Percentiles rank a stretch among this genome's conserved stretches.
Conservation (phyloP, 164 flowering plant genomes). For the Platanus orientalis region DNA sequence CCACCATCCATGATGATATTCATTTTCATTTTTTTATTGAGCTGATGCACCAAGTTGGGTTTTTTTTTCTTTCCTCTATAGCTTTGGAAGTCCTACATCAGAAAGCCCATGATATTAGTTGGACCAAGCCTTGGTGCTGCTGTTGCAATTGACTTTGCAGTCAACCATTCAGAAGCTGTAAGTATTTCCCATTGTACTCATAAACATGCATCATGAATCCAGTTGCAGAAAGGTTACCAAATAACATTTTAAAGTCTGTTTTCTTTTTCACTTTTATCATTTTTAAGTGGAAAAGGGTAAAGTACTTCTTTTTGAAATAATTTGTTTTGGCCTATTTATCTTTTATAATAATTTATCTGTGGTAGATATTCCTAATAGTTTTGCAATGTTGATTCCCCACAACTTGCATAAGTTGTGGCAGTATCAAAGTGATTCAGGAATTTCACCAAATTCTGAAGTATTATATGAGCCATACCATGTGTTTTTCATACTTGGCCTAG, state of each 20-base stretch:
- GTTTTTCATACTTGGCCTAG: too few species aligned
- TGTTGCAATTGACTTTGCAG: conserved; percentile 87
- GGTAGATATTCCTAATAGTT: not conserved
- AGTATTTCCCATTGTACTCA: conserved; percentile 22
- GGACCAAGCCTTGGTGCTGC: conserved; percentile 99
- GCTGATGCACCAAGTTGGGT: not conserved
- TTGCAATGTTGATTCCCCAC: not conserved
- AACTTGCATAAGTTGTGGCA: not conserved
- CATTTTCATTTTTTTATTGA: not conserved
- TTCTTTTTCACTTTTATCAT: not conserved
- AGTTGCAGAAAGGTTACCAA: not conserved
- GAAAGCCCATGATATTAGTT: conserved; percentile 74
- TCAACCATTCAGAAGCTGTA: conserved; percentile 77
- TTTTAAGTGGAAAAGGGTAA: not conserved
- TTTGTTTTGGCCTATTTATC: not conserved
- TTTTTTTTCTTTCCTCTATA: conserved; percentile 16
- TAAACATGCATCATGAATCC: not conserved
- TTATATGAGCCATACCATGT: too few species aligned
- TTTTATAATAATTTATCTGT: not conserved
- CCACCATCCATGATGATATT: not conserved
- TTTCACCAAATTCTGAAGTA: not conserved
- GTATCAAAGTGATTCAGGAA: not conserved
- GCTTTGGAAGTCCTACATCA: conserved; percentile 80
- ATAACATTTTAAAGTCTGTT: not conserved
- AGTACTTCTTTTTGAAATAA: not conserved